Evolutionary conservation across 495 filamentous ascomycete species (phyloP).

Genomic region (Penicillium malachiteum): DNA sequence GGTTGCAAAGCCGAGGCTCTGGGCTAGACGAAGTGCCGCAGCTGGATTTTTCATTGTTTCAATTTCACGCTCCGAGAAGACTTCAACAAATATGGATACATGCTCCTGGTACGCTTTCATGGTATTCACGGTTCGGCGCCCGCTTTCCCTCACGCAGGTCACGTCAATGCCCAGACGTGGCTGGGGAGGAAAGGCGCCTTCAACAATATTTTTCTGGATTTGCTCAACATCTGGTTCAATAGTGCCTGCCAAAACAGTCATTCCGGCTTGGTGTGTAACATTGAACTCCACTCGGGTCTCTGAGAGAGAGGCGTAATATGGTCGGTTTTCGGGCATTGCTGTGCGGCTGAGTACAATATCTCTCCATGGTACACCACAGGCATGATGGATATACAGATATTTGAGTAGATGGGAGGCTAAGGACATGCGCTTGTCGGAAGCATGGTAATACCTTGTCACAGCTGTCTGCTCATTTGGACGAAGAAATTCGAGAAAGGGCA

Average conservation of each 20-base stretch:
- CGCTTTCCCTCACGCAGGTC: conserved; percentile 69
- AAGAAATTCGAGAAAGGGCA: conserved; percentile 39
- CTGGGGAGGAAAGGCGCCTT: neutral
- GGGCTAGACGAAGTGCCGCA: conserved; percentile 21
- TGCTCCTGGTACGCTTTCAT: conserved; percentile 62
- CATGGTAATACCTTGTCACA: conserved; percentile 38
- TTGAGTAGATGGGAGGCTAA: conserved; percentile 79
- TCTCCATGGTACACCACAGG: conserved; percentile 64
- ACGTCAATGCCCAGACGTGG: conserved; percentile 64
- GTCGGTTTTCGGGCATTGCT: conserved; percentile 59
- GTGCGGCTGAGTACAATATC: conserved; percentile 59
- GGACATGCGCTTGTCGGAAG: conserved; percentile 46
- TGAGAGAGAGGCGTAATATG: conserved; percentile 52
- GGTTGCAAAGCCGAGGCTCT: conserved; percentile 18
- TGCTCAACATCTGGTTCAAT: conserved; percentile 21
- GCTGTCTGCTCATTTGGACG: conserved; percentile 34
- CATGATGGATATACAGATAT: conserved; percentile 65
- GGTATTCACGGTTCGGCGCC: conserved; percentile 45
- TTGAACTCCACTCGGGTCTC: conserved; percentile 68
- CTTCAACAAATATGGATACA: conserved; percentile 75
- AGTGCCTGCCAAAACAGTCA: conserved; percentile 64
- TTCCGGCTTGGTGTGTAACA: conserved; percentile 80
- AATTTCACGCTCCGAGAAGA: conserved; percentile 64
- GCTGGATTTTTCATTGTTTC: conserved; percentile 55
- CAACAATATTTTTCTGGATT: conserved; percentile 5